Percentiles rank a stretch among this genome's conserved stretches.
Evolutionary conservation across 371 early-diverging fungal species (phyloP).

Genomic region (Chytridiales sp.): DNA sequence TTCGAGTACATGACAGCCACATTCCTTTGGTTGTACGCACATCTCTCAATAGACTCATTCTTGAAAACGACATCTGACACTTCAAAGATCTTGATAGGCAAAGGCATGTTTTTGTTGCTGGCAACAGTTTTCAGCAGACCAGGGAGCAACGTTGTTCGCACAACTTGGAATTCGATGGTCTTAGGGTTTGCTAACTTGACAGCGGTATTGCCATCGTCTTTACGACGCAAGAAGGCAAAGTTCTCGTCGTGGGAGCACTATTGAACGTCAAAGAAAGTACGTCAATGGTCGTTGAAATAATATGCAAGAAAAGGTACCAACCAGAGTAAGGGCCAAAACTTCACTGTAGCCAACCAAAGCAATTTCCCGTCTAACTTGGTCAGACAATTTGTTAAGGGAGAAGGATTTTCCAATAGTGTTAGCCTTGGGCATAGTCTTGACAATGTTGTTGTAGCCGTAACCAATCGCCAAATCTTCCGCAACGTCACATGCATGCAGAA

Average conservation of each 20-base stretch:
- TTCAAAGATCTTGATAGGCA: slow-evolving; percentile 98
- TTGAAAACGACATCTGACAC: slow-evolving; percentile 95
- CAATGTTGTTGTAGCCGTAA: slow-evolving; percentile 98
- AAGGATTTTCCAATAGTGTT: slow-evolving; percentile 88
- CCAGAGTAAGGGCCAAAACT: slow-evolving; percentile 91
- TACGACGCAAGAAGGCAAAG: slow-evolving; percentile 81
- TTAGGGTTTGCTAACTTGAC: slow-evolving; percentile 95
- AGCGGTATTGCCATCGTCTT: slow-evolving; percentile 75
- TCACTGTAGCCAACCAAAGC: slow-evolving; percentile 96
- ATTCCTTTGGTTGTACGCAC: slow-evolving; percentile 89
- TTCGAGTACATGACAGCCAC: slow-evolving; percentile 87
- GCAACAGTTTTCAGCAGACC: slow-evolving; percentile 95
- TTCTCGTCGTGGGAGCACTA: slow-evolving; percentile 96
- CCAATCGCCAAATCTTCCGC: slow-evolving; percentile 99
- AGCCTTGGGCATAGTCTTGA: slow-evolving; percentile 73
- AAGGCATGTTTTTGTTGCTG: slow-evolving; percentile 86
- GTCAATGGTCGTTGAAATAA: slow-evolving; percentile 8
- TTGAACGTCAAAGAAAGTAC: slow-evolving; percentile 4
- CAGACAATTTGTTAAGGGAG: slow-evolving; percentile 93
- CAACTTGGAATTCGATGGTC: slow-evolving; percentile 87
- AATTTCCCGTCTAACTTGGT: slow-evolving; percentile 85
- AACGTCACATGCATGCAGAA: slow-evolving; percentile 97
- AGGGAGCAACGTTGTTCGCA: slow-evolving; percentile 92
- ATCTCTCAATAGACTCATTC: slow-evolving; percentile 73
- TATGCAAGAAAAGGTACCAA: slow-evolving; percentile 36